These are phyloP conservation scores for Astraeus odoratus DNA, from an alignment of 768 basidiomycete genomes.

Conservation along the genomic window DNA sequence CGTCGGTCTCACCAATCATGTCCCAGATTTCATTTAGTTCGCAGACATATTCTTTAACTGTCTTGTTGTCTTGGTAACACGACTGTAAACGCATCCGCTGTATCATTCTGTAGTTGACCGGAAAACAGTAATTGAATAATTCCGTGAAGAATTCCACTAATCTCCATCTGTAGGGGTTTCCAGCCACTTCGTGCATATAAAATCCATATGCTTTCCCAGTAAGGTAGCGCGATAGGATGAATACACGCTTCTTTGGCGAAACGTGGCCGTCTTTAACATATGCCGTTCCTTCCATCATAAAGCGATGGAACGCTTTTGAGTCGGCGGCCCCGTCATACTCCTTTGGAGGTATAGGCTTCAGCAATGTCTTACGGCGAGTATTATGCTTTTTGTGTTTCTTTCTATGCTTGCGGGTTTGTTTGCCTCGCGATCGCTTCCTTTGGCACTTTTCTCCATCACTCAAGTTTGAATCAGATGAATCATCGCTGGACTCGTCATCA, in stretches of 20 bases:
- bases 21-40: conserved; percentile 28
- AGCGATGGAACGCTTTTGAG: neutral
- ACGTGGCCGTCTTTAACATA: conserved; percentile 17
- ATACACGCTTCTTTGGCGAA: conserved; percentile 7
- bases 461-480: too few relatives aligned
- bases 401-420: neutral
- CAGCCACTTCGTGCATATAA: conserved; percentile 25
- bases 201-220: conserved; percentile 26
- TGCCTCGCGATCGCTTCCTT: neutral
- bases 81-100: conserved; percentile 20
- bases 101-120: conserved; percentile 13
- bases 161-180: conserved; percentile 19
- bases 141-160: conserved; percentile 25
- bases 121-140: conserved; percentile 35
- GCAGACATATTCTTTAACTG: conserved; percentile 27
- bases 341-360: neutral
- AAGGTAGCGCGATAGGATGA: conserved; percentile 24
- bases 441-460: neutral
- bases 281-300: neutral
- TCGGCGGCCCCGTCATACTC: neutral
- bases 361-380: too few relatives aligned
- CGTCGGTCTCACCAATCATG: conserved; percentile 24
- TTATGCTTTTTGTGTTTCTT: too few relatives aligned
- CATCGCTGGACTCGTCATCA: too few relatives aligned
- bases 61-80: conserved; percentile 18